A percentile compares a stretch with the other conserved stretches of the same genome.
phyloP scores from a whole-genome alignment of 2,329 filamentous ascomycete species.

The Didymella pomorum region DNA sequence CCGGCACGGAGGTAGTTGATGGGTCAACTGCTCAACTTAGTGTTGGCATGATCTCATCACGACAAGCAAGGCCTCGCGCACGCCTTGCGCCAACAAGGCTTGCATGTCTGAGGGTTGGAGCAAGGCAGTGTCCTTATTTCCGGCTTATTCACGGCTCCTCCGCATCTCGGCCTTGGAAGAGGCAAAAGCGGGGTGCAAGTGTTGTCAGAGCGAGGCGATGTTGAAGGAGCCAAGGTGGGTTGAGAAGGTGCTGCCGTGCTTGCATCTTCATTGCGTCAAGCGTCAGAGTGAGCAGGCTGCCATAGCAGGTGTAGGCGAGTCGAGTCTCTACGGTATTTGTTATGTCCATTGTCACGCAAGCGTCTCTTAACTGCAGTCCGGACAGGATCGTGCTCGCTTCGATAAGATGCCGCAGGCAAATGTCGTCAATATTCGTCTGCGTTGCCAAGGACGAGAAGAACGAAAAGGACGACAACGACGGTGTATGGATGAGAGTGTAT shows the following conservation, averaged over 20 bases:
- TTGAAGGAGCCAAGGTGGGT: slow-evolving; percentile 3
- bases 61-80: slow-evolving; percentile 3
- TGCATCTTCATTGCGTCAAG: slow-evolving; percentile 15
- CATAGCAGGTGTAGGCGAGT: neutral
- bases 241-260: slow-evolving; percentile 6
- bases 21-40: no score
- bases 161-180: slow-evolving; percentile 1
- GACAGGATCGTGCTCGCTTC: slow-evolving; percentile 6
- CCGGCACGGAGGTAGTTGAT: neutral
- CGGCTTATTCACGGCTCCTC: no score
- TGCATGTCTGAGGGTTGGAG: slow-evolving; percentile 1
- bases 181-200: slow-evolving; percentile 18
- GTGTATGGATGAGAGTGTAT: neutral
- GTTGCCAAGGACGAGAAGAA: neutral
- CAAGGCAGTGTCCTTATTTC: slow-evolving; percentile 8
- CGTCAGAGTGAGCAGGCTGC: slow-evolving; percentile 7
- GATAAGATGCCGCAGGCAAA: neutral
- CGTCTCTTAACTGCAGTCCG: slow-evolving; percentile 1
- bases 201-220: slow-evolving; percentile 4
- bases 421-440: neutral
- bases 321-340: neutral
- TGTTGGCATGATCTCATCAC: slow-evolving; percentile 9
- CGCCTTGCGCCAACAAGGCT: slow-evolving; percentile 10
- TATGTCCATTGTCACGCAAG: slow-evolving; percentile 1
- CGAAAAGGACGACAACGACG: neutral